Base-by-base conservation (phyloP, 2,329 filamentous ascomycete species). In the Sporothrix inflata region DNA sequence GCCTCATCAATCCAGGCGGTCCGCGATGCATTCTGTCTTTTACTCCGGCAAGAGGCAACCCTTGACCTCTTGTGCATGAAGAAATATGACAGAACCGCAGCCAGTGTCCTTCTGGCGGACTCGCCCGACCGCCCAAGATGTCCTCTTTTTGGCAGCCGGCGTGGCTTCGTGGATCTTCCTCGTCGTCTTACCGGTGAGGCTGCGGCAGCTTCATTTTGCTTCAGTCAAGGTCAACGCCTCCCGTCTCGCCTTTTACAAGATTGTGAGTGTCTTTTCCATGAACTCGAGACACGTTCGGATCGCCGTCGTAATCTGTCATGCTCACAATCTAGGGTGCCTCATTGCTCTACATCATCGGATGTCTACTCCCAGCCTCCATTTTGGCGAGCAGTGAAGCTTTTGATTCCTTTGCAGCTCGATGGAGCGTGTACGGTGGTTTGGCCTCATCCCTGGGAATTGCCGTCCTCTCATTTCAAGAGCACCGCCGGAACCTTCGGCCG, bases 381-480 rank as follows among this genome's bases (percentile, higher is more conserved):
- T 19, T 47, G 12, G 38, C 40, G 21, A 47, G n/a, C 9, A 30
- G 42, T 19, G 61, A 65, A 16, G 40, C 65, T n/a, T 27, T 27
- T 14, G 45, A 8, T 27, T 49, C 42, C 4, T 51, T 51, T 45
- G 30, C 34, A 3, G 24, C 51, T 14, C 38, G 38, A 27, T 30
- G 55, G 24, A 40, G 9, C 6, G 16, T 60, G 7, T 53, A 66
- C n/a, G 24, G 69, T 12, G 34, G 40, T 11, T 9, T 30, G 11
- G 57, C 14, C 7, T 65, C 69, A 1, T 34, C 69, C 2, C 19
- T 73, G 6, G 72, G 55, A 2, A 27, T 70, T 4, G 30, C 42
- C 21, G 8, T 70, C 14, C 71, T 74, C 67, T 74, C 73, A 12
- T 60, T 71, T 24, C 73, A 16, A 19, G 73, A 74, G 55, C 73